These are phyloP conservation scores for Clonostachys rhizophaga DNA, from an alignment of 2,329 filamentous ascomycete genomes.

Conservation along the genomic window DNA sequence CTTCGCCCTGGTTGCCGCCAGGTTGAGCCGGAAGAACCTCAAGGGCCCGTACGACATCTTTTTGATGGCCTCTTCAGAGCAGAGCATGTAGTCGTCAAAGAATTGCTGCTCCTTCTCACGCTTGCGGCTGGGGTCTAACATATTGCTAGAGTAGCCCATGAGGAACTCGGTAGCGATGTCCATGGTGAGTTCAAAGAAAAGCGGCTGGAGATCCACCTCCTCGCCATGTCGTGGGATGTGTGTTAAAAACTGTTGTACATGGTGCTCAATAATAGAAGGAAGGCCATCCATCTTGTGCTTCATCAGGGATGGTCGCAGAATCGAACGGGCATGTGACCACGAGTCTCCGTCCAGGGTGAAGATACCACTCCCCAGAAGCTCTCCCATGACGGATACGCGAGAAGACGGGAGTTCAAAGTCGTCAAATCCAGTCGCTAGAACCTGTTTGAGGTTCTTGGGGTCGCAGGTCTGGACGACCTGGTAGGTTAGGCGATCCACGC, in stretches of 20 bases:
- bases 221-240: conserved; percentile 12
- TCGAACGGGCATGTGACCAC: conserved; percentile 37
- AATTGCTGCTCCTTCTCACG: conserved; percentile 24
- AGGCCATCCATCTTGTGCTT: conserved; percentile 21
- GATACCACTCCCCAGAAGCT: conserved; percentile 39
- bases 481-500: conserved; percentile 21
- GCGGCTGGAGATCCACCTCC: conserved; percentile 32
- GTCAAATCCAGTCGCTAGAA: conserved; percentile 45
- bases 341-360: conserved; percentile 40
- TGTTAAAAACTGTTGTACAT: conserved; percentile 31
- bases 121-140: conserved; percentile 9
- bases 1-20: conserved; percentile 15
- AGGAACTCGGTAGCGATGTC: conserved; percentile 48
- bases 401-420: conserved; percentile 38
- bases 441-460: conserved; percentile 47
- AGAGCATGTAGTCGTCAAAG: conserved; percentile 24
- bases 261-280: conserved; percentile 19
- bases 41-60: conserved; percentile 24
- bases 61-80: conserved; percentile 22
- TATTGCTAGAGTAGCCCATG: conserved; percentile 11
- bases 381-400: conserved; percentile 26
- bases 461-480: conserved; percentile 32
- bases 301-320: conserved; percentile 24
- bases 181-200: conserved; percentile 42
- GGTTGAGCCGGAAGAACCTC: conserved; percentile 17